phyloP scores from a whole-genome alignment of 148 eudicot species.

The Gaultheria prostrata region DNA sequence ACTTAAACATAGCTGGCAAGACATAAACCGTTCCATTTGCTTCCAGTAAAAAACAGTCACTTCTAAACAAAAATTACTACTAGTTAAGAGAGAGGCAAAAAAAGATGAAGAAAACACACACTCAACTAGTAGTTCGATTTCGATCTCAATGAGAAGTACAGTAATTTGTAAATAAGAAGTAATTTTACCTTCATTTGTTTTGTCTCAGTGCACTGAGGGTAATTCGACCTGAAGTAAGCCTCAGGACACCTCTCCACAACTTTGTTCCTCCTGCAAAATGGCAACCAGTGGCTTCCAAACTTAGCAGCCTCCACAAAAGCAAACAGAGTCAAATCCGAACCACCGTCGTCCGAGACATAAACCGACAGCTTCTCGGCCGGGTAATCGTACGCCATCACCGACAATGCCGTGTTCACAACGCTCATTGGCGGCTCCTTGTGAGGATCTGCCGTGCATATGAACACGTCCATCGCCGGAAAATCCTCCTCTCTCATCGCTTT shows the following conservation, averaged over 20 bases:
- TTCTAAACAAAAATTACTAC: too few species aligned
- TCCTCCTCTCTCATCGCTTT: conserved; percentile 16
- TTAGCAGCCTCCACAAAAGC: conserved; percentile 20
- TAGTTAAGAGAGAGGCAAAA: too few species aligned
- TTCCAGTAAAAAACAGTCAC: too few species aligned
- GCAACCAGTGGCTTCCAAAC: conserved; percentile 13
- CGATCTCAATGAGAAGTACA: too few species aligned
- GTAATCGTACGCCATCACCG: conserved; percentile 12
- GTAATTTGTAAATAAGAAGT: too few species aligned
- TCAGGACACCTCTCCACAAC: conserved; percentile 7
- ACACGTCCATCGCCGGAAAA: conserved; percentile 53
- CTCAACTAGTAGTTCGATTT: too few species aligned
- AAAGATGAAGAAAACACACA: too few species aligned
- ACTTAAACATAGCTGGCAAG: too few species aligned
- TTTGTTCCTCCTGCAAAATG: conserved; percentile 7
- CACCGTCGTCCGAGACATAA: conserved; percentile 6
- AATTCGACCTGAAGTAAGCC: neutral
- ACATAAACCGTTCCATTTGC: too few species aligned
- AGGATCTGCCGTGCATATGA: conserved; percentile 86
- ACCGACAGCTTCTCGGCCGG: conserved; percentile 41
- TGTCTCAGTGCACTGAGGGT: neutral
- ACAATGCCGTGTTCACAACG: conserved; percentile 48
- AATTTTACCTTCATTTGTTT: neutral
- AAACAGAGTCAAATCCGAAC: conserved; percentile 11
- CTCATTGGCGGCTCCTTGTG: conserved; percentile 70